Evolutionary conservation across 2,329 filamentous ascomycete genomes (phyloP).

Genomic region (Cryphonectria japonica): DNA sequence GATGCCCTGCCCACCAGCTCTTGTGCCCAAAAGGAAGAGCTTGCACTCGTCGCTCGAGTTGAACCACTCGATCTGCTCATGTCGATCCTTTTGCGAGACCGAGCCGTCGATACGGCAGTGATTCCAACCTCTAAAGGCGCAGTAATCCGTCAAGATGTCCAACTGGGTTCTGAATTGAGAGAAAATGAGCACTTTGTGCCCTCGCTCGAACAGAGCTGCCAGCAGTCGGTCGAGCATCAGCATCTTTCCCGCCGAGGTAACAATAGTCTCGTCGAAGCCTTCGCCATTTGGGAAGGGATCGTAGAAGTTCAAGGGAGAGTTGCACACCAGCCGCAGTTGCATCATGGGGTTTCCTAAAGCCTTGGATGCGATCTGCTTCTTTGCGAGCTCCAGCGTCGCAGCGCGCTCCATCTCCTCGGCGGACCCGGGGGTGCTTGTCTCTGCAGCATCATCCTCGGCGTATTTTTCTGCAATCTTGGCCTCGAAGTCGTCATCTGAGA

Average conservation of each 20-base stretch:
- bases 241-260: slow-evolving; percentile 94
- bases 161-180: slow-evolving; percentile 95
- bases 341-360: slow-evolving; percentile 92
- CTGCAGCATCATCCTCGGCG: slow-evolving; percentile 41
- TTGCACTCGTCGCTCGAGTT: slow-evolving; percentile 68
- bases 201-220: slow-evolving; percentile 70
- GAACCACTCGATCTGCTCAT: slow-evolving; percentile 73
- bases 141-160: slow-evolving; percentile 88
- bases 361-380: slow-evolving; percentile 85
- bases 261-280: slow-evolving; percentile 75
- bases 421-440: slow-evolving; percentile 43
- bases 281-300: slow-evolving; percentile 74
- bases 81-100: slow-evolving; percentile 74
- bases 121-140: slow-evolving; percentile 74
- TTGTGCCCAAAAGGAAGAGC: slow-evolving; percentile 85
- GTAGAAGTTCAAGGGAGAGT: slow-evolving; percentile 95
- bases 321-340: slow-evolving; percentile 89
- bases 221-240: slow-evolving; percentile 87
- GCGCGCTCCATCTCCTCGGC: slow-evolving; percentile 67
- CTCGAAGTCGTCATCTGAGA: slow-evolving; percentile 87
- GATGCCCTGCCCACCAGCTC: slow-evolving; percentile 93
- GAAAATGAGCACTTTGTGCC: slow-evolving; percentile 93
- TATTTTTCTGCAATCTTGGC: slow-evolving; percentile 71
- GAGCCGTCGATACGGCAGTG: slow-evolving; percentile 90
- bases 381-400: slow-evolving; percentile 75